These are phyloP conservation scores for Fusarium stilboides DNA, from an alignment of 2,329 filamentous ascomycete species.

Conservation along the genomic window DNA sequence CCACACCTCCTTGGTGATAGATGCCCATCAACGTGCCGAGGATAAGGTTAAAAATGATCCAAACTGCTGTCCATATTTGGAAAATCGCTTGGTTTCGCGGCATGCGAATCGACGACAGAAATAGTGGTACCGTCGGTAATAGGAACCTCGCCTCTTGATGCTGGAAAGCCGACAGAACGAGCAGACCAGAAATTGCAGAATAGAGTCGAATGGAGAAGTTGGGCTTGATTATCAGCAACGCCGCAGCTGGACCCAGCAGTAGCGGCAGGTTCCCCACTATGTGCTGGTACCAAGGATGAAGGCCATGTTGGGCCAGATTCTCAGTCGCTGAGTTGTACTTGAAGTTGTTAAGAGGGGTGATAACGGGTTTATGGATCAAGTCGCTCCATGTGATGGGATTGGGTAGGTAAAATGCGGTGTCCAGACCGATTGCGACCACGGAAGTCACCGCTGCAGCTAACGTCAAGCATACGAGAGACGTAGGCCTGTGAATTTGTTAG, in stretches of 20 bases:
- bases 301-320: conserved; percentile 81
- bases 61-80: conserved; percentile 71
- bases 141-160: conserved; percentile 88
- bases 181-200: conserved; percentile 80
- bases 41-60: conserved; percentile 78
- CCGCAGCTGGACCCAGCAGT: conserved; percentile 78
- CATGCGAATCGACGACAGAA: conserved; percentile 80
- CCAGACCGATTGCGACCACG: conserved; percentile 81
- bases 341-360: conserved; percentile 85
- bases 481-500: conserved; percentile 62
- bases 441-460: conserved; percentile 77
- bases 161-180: conserved; percentile 80
- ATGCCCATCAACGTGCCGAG: conserved; percentile 83
- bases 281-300: conserved; percentile 86
- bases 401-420: conserved; percentile 86
- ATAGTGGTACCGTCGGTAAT: conserved; percentile 81
- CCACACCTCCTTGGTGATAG: conserved; percentile 85
- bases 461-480: conserved; percentile 74
- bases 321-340: conserved; percentile 78
- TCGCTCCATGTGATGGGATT: conserved; percentile 75
- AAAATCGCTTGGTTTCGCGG: conserved; percentile 68
- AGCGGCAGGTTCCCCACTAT: conserved; percentile 78
- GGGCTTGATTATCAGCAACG: conserved; percentile 72
- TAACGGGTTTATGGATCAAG: conserved; percentile 75
- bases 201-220: conserved; percentile 74